Evolutionary conservation across 495 filamentous ascomycete genomes (phyloP).

Genomic region (Xylaria nigripes): DNA sequence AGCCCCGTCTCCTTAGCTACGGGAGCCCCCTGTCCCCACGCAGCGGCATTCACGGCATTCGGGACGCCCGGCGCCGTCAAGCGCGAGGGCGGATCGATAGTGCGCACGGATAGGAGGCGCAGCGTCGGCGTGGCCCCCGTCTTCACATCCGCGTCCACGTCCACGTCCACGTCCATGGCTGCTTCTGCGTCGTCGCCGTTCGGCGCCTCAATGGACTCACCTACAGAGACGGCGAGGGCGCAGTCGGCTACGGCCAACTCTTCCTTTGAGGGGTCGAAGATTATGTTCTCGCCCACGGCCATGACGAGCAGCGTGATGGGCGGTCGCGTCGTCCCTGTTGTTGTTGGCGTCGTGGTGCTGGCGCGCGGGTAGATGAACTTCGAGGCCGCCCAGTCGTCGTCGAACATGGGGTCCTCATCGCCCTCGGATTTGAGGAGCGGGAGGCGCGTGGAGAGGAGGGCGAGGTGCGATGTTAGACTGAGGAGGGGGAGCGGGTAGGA

Average conservation of each 20-base stretch:
- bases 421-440: constrained; percentile 73
- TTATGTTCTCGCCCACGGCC: constrained; percentile 74
- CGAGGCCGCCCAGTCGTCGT: constrained; percentile 92
- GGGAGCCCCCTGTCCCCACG: constrained; percentile 35
- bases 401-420: constrained; percentile 94
- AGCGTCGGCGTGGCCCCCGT: constrained; percentile 20
- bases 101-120: constrained; percentile 57
- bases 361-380: constrained; percentile 59
- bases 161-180: constrained; percentile 26
- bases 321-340: constrained; percentile 38
- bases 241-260: constrained; percentile 89
- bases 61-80: constrained; percentile 56
- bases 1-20: constrained; percentile 35
- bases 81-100: constrained; percentile 52
- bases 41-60: constrained; percentile 59
- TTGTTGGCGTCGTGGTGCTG: neutral
- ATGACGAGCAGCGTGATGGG: constrained; percentile 87
- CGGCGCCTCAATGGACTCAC: constrained; percentile 18
- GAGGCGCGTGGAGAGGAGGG: constrained; percentile 80
- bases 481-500: constrained; percentile 90
- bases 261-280: constrained; percentile 86
- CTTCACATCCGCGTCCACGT: constrained; percentile 18
- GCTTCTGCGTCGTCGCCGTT: neutral
- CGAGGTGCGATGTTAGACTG: constrained; percentile 87
- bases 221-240: constrained; percentile 70